phyloP scores from a whole-genome alignment of 257 asterid genomes.

The Cordia subcordata region DNA sequence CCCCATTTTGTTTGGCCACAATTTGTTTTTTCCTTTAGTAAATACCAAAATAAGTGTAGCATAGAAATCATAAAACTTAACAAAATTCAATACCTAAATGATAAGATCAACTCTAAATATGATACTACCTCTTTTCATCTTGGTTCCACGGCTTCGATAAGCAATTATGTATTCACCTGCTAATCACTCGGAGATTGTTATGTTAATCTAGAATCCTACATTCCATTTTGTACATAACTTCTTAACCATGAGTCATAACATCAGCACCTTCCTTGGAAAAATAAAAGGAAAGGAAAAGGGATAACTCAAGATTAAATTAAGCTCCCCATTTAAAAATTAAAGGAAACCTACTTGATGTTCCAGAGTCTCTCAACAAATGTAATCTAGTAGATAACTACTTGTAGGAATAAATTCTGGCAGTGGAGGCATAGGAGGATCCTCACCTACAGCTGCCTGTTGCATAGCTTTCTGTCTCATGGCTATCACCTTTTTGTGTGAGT shows the following conservation, averaged over 20 bases:
- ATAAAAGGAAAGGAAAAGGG: not conserved
- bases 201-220: not conserved
- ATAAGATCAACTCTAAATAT: no score
- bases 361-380: slow-evolving; percentile 31
- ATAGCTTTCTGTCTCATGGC: slow-evolving; percentile 25
- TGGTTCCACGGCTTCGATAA: no score
- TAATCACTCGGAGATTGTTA: no score
- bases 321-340: no score
- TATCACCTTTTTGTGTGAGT: slow-evolving; percentile 17
- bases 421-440: slow-evolving; percentile 33
- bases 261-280: not conserved
- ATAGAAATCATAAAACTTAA: no score
- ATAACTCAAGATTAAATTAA: slow-evolving; percentile 18
- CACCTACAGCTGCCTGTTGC: slow-evolving; percentile 7
- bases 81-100: no score
- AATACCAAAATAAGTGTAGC: no score
- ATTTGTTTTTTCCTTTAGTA: no score
- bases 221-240: slow-evolving; percentile 21
- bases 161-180: no score
- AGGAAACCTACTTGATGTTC: slow-evolving; percentile 22
- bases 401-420: slow-evolving; percentile 39
- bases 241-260: slow-evolving; percentile 1
- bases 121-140: no score
- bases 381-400: slow-evolving; percentile 39
- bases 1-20: no score